These are phyloP conservation scores for Dentiscutata heterogama DNA, from an alignment of 371 early-diverging fungal genomes.

Conservation along the genomic window DNA sequence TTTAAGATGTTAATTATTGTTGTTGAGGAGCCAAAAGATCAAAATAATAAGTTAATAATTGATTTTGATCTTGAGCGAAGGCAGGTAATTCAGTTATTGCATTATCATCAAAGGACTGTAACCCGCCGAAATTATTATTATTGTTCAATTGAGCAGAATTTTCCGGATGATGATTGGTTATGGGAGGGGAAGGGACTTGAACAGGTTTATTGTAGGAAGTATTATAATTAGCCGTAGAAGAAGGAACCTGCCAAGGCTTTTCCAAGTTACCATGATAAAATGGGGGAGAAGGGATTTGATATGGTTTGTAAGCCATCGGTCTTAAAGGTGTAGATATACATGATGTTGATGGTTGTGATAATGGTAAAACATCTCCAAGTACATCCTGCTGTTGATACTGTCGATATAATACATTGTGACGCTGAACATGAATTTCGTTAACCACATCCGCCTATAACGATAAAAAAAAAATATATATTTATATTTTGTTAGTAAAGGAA, in stretches of 20 bases:
- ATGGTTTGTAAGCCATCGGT: background rate
- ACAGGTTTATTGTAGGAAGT: background rate
- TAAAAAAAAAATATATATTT: no score
- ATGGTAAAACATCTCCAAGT: background rate
- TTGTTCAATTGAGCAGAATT: background rate
- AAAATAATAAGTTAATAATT: conserved; percentile 8
- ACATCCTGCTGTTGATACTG: background rate
- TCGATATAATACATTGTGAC: background rate
- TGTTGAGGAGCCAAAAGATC: background rate
- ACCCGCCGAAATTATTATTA: background rate
- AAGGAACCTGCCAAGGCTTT: background rate
- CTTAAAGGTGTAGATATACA: conserved; percentile 4
- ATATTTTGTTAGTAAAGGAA: no score
- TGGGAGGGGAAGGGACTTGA: background rate
- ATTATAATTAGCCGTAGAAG: no score
- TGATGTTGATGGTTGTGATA: background rate
- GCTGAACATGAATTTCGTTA: conserved; percentile 22
- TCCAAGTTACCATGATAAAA: background rate
- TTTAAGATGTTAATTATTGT: background rate
- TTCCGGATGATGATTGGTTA: background rate
- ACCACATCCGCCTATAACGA: background rate
- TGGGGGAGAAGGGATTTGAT: background rate
- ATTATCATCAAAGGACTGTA: background rate
- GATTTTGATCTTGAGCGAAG: background rate
- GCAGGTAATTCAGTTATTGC: background rate